Base-by-base conservation (phyloP, 805 yeast species). In the Lipomyces anomalus region DNA sequence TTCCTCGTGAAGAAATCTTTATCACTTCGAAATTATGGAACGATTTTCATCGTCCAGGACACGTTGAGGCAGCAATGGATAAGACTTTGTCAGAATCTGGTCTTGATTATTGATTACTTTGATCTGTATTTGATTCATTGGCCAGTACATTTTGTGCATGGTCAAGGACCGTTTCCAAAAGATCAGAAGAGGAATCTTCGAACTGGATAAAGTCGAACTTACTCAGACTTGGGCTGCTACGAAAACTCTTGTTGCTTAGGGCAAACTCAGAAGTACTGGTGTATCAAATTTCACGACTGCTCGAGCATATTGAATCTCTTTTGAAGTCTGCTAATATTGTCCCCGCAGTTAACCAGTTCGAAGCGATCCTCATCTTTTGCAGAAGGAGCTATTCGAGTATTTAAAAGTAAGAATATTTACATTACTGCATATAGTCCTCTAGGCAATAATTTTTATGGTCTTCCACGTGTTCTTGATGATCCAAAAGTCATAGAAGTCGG, bases 261-360 rank as follows among this genome's bases (percentile, higher is more conserved):
- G 88, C 2, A 67, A 71, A 48, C 81, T 77, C 13, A 73, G 74
- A 53, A 69, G 75, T 53, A 79, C 83, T 50, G 90, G 90, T 11
- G 79, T 79, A 17, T 80, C 87, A 16, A 83, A 83, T 61, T 82
- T 79, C 55, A 64, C 75, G 17, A 68, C 68, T n/a, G n/a, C n/a
- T n/a, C n/a, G 67, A 63, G 4, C 74, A 78, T 53, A 58, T 81
- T 42, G 66, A 80, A 50, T 61, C 54, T 22, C 62, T 76, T 17
- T 57, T 74, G 37, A 58, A 62, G 20, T 61, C 61, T 35, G 73
- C 78, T 6, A 66, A 68, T 32, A 61, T 61, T 42, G 70, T 67
- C 49, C 44, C 45, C 13, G 70, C 66, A 47, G 78, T 81, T 26
- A 74, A 82, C 58, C 89, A 83, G 63, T 78, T 83, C 50, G 89